phyloP scores from a whole-genome alignment of 305 asterid species.

The Plantago lanceolata region DNA sequence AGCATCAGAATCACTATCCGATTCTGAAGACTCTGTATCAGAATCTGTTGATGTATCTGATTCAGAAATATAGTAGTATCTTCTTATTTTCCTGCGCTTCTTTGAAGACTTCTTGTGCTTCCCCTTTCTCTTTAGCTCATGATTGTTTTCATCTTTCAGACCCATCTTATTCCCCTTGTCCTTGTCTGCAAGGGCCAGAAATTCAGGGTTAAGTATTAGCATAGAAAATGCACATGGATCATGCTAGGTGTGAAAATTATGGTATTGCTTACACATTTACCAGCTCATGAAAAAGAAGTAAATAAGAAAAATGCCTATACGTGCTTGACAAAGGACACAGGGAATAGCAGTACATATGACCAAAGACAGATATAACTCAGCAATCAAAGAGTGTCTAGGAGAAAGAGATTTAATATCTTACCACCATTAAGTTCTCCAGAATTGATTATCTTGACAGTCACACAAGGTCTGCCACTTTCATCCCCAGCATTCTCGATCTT shows the following conservation, averaged over 20 bases:
- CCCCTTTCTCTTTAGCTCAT: constrained; percentile 49
- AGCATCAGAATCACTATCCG: constrained; percentile 67
- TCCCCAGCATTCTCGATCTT: constrained; percentile 88
- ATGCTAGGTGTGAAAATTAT: neutral
- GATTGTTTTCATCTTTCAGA: constrained; percentile 36
- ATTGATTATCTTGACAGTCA: constrained; percentile 84
- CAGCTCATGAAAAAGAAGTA: neutral
- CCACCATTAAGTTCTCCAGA: constrained; percentile 80
- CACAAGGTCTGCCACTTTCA: constrained; percentile 83
- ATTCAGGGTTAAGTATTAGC: neutral
- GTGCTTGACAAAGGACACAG: neutral
- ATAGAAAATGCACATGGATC: constrained; percentile 14
- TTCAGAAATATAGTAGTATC: constrained; percentile 60
- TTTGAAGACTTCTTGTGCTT: constrained; percentile 78
- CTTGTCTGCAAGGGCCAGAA: constrained; percentile 37
- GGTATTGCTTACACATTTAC: neutral
- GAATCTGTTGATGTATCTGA: constrained; percentile 75
- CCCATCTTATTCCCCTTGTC: constrained; percentile 54
- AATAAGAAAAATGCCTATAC: neutral
- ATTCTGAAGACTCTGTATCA: constrained; percentile 69
- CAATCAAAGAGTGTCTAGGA: neutral
- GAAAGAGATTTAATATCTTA: constrained; percentile 30
- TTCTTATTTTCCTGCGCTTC: constrained; percentile 72
- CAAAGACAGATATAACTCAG: neutral
- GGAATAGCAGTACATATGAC: neutral